A percentile compares a stretch with the other conserved stretches of the same genome.
phyloP scores from a whole-genome alignment of 148 eudicot species.

The Nepenthes mirabilis region DNA sequence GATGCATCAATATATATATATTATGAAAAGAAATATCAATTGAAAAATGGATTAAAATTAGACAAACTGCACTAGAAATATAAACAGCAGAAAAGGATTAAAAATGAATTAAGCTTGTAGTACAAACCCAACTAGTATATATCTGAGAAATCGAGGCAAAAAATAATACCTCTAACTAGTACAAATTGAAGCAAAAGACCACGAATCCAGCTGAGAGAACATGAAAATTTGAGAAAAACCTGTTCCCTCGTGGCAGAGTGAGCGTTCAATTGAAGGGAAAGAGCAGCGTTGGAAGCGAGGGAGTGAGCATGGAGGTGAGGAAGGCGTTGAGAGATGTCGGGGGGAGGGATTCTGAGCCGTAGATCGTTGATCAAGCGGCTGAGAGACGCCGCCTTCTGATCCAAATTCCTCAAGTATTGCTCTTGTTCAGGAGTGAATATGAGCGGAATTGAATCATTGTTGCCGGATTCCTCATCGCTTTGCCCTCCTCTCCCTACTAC shows the following conservation, averaged over 20 bases:
- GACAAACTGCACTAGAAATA: too few species aligned
- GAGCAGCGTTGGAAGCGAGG: slow-evolving; percentile 81
- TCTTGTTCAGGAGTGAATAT: slow-evolving; percentile 71
- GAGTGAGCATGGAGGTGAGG: slow-evolving; percentile 95
- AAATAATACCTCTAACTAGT: too few species aligned
- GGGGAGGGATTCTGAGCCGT: slow-evolving; percentile 71
- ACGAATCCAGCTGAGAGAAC: too few species aligned
- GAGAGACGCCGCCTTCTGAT: slow-evolving; percentile 36
- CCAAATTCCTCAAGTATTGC: slow-evolving; percentile 32
- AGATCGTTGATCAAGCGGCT: slow-evolving; percentile 80
- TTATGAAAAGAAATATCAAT: too few species aligned
- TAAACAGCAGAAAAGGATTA: too few species aligned
- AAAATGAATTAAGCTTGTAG: too few species aligned
- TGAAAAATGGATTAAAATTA: too few species aligned
- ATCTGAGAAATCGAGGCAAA: too few species aligned
- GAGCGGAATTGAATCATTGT: slow-evolving; percentile 44
- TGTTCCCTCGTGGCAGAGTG: slow-evolving; percentile 78
- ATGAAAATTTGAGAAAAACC: slow-evolving; percentile 17
- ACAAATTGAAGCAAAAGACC: too few species aligned
- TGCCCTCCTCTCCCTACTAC: slow-evolving; percentile 44
- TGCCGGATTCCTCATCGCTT: slow-evolving; percentile 31
- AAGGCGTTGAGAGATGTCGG: slow-evolving; percentile 72
- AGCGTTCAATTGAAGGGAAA: slow-evolving; percentile 73
- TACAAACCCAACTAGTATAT: too few species aligned
- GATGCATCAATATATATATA: too few species aligned